These are phyloP conservation scores for Cryptococcus maquisensis DNA, from an alignment of 1,284 basidiomycete genomes.

Conservation along the genomic window DNA sequence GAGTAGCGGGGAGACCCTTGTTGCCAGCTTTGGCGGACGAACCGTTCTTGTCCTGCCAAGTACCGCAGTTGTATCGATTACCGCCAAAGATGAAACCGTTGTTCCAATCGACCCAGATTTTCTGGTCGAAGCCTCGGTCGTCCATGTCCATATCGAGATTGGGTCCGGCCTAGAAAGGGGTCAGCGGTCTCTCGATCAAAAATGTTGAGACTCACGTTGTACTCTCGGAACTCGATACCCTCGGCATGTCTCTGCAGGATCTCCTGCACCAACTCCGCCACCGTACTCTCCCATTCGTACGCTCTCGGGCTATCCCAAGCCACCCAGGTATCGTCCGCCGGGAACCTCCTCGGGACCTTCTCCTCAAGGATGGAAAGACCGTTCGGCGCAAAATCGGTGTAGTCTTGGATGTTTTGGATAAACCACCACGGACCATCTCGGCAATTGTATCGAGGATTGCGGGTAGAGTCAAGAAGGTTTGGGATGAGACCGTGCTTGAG, in stretches of 20 bases:
- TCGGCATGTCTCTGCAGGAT: constrained; percentile 88
- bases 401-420: constrained; percentile 96
- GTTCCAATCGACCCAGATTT: constrained; percentile 88
- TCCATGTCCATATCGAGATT: constrained; percentile 93
- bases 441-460: constrained; percentile 66
- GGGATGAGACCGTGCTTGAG: constrained; percentile 80
- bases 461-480: constrained; percentile 81
- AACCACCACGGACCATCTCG: constrained; percentile 66
- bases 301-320: constrained; percentile 82
- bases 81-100: constrained; percentile 89
- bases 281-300: constrained; percentile 70
- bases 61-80: constrained; percentile 63
- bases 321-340: constrained; percentile 88
- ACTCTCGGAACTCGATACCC: constrained; percentile 90
- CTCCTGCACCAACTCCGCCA: constrained; percentile 94
- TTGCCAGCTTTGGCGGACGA: constrained; percentile 86
- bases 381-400: constrained; percentile 75
- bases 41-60: constrained; percentile 98
- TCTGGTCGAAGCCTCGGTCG: constrained; percentile 87
- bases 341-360: constrained; percentile 83
- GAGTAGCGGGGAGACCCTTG: constrained; percentile 89
- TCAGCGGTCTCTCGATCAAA: neutral
- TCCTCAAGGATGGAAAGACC: constrained; percentile 77
- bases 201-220: constrained; percentile 56
- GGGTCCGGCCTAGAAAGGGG: constrained; percentile 62